Base-by-base conservation (phyloP, 768 basidiomycete genomes). In the Termitomyces heimii region DNA sequence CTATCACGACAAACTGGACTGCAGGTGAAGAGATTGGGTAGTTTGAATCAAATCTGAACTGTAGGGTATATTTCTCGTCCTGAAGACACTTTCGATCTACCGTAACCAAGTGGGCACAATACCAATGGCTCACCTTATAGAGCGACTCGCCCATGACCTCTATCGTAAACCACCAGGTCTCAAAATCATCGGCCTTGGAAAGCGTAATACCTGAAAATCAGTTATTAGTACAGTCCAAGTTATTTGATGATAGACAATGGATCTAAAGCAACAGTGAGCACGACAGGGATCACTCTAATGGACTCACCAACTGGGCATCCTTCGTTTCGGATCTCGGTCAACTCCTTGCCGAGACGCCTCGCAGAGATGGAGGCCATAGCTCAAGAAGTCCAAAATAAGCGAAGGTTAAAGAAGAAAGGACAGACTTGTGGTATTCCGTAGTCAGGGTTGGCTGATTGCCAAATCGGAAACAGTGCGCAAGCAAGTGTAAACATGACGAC, bases 21-120 rank as follows among this genome's bases (percentile, higher is more conserved):
- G 90, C 89, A 13, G 92, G 93, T 2, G 90, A 83, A 12, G 89
- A 87, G 63, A 95, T 94, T 0, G 93, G 93, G 70, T 94, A 94
- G 63, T 82, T 80, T 1, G 80, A 37, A 62, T 92, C 89, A 68
- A 95, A 95, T 64, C 86, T 80, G 69, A 95, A 94, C 71, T 85
- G 85, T 39, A 92, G 76, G 55, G 82, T 86, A 69, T 90, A 87
- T 53, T 78, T 79, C 73, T 94, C 91, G 50, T 78, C 86, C 90
- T 93, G 62, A 20, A 28, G 10, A 24, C 32, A 37, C 20, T 42
- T n/a, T n/a, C 44, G 24, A 46, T 61, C 53, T 45, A 34, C 22
- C 22, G 13, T n/a, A 12, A 22, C 26, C 45, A 22, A 29, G 22
- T 28, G 16, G 31, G 32, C 22, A 10, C 12, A n/a, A 37, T 45